Base-by-base conservation (phyloP, 2,329 filamentous ascomycete genomes). In the Cladosporium sp. region DNA sequence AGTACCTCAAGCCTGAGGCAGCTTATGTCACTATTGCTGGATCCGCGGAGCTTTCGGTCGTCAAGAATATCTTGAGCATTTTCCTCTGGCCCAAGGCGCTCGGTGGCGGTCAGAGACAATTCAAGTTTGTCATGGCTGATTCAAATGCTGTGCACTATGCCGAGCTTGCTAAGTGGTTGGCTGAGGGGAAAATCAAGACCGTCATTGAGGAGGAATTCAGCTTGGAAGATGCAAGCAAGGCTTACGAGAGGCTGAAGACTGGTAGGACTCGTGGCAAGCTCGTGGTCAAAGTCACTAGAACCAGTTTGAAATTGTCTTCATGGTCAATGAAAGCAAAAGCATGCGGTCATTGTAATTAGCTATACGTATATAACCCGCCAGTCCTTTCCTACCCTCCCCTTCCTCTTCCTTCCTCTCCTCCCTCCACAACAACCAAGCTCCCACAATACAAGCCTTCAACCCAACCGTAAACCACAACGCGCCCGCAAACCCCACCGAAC, bases 211-310 rank as follows among this genome's bases (percentile, higher is more conserved):
- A 75, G 52, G 68, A 70, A 2, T 83, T 77, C 58, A 68, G 72
- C 9, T 80, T 81, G 61, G 78, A 80, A 40, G 74, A 85, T 50
- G 76, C 73, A 2, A 73, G 75, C 1, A 73, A 77, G 59, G 83
- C 81, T 2, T 82, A 79, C 64, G 74, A 77, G 62, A 80, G 74
- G 61, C 60, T 85, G 59, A 82, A 78, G 67, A 76, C 70, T 0
- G 77, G 77, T 0, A 72, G 76, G 29, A 72, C 77, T 1, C 77
- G 68, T 54, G 84, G 83, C 0, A 86, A 86, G 68, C 67, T 86
- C 55, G 71, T 86, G 3, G 58, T 75, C 12, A 56, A 58, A 42
- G 57, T 65, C 13, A 8, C 63, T 4, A 40, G 13, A 47, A 20
- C 17, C 2, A 20, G 6, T 11, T 12, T 7, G 15, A 13, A 3